Evolutionary conservation across 805 yeast genomes (phyloP), one percentile per base, ranked within the genome.

Genomic region (Debaryomyces hansenii): DNA sequence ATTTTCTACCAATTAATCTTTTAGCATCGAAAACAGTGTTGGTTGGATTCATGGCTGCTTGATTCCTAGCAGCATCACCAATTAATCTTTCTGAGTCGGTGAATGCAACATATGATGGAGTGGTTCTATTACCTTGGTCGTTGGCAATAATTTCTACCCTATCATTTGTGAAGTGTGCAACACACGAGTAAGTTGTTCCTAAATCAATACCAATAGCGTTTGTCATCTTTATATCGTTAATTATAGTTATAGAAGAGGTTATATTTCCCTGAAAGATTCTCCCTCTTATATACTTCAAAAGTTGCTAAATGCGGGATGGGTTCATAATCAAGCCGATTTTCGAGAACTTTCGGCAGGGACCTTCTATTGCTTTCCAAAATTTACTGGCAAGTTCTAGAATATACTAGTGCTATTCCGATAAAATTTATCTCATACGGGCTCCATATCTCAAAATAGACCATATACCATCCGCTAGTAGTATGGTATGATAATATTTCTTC

Each of bases 51-150:
- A 91, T 87, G 56, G 97, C 96, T 47, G 96, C 96, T 77, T 92
- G 97, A 74, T 92, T 91, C 84, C 92, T 92, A 51, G 97, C 98
- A 58, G 97, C 96, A 74, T 90, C 97, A 72, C 97, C 97, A 60
- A 90, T 90, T 62, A 90, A 79, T 76, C 97, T 86, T 77, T 92
- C 98, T 35, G 91, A 80, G 66, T 90, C 97, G 27, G 96, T 90
- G 82, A 91, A 91, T 43, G 96, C 97, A 52, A 92, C 97, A 68
- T 87, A 91, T 31, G 97, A 90, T 32, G 97, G 97, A 15, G 97
- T 91, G 52, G 96, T 92, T 79, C 97, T 87, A 81, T 92, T 91
- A 79, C 98, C 98, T 77, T 92, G 97, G 71, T 91, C 97, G 66
- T 91, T 91, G 61, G 97, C 97, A 63, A 91, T 83, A 64, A 91